Conservation (phyloP, 345 rosid genomes). For the Brassica rapa region DNA sequence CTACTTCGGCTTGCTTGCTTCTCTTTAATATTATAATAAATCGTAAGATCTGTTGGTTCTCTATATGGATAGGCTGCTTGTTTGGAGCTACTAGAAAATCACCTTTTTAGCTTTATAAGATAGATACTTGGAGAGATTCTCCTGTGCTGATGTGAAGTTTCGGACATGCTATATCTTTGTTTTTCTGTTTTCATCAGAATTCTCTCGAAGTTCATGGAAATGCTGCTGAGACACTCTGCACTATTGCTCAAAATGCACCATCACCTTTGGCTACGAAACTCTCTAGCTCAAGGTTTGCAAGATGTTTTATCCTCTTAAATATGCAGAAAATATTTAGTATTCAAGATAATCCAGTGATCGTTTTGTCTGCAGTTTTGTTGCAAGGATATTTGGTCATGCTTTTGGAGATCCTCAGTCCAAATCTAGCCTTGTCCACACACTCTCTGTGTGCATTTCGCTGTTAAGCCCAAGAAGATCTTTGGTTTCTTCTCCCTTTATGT, state of each 20-base stretch:
- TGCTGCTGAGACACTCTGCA: constrained; percentile 90
- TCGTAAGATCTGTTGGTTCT: constrained; percentile 19
- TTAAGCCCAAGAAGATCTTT: constrained; percentile 90
- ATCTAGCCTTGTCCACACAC: constrained; percentile 90
- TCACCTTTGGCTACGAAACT: constrained; percentile 90
- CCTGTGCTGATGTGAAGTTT: constrained; percentile 8
- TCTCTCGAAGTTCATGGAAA: constrained; percentile 89
- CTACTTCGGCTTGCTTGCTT: constrained; percentile 12
- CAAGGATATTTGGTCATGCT: constrained; percentile 89
- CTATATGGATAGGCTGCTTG: constrained; percentile 9
- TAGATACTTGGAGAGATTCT: background rate
- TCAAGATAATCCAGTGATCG: constrained; percentile 16
- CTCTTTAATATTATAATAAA: background rate
- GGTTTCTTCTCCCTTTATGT: constrained; percentile 71
- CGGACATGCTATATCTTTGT: constrained; percentile 1
- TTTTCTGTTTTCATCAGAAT: constrained; percentile 47
- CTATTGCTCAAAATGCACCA: constrained; percentile 83
- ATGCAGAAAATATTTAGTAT: background rate
- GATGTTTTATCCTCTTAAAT: constrained; percentile 5
- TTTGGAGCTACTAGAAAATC: background rate
- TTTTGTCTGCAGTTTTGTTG: constrained; percentile 70
- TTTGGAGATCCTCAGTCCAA: constrained; percentile 86
- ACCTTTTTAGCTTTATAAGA: constrained; percentile 17
- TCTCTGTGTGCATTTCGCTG: constrained; percentile 96
- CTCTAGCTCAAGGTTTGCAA: constrained; percentile 76